These are phyloP conservation scores for Rhodosporidiobolus sp. DNA, from an alignment of 768 basidiomycete species.

Conservation along the genomic window DNA sequence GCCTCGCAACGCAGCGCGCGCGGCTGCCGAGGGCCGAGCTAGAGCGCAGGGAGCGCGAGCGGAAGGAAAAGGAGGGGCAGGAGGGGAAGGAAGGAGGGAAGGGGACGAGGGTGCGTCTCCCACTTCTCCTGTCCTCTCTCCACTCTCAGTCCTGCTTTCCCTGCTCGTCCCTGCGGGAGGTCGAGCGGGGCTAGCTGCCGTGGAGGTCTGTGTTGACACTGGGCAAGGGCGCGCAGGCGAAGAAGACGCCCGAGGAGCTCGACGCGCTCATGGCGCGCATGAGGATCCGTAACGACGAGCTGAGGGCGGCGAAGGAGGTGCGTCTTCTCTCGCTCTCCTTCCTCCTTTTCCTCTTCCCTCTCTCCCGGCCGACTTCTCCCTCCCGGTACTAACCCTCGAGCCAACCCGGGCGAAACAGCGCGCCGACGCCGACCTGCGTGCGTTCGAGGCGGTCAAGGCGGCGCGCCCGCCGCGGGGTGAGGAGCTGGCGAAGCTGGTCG, in stretches of 20 bases:
- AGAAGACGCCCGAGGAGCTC: conserved; percentile 22
- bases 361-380: neutral
- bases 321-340: neutral
- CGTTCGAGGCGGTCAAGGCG: conserved; percentile 2
- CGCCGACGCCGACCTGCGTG: conserved; percentile 10
- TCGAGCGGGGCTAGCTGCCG: too few species aligned
- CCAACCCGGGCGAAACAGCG: conserved; percentile 1
- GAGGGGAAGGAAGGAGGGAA: too few species aligned
- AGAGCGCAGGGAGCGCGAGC: too few species aligned
- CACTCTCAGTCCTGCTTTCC: too few species aligned
- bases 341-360: neutral
- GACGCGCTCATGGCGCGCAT: conserved; percentile 27
- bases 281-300: conserved; percentile 18
- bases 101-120: too few species aligned
- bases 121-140: too few species aligned
- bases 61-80: too few species aligned
- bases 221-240: conserved; percentile 16
- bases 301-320: neutral
- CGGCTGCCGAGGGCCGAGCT: too few species aligned
- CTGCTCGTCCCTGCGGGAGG: neutral
- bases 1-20: too few species aligned
- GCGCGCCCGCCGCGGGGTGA: neutral
- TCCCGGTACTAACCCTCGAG: too few species aligned
- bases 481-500: neutral
- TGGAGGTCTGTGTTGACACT: too few species aligned